Evolutionary conservation across 768 basidiomycete species (phyloP), one percentile per base, ranked within the genome.

Genomic region (Podaxis sp.): DNA sequence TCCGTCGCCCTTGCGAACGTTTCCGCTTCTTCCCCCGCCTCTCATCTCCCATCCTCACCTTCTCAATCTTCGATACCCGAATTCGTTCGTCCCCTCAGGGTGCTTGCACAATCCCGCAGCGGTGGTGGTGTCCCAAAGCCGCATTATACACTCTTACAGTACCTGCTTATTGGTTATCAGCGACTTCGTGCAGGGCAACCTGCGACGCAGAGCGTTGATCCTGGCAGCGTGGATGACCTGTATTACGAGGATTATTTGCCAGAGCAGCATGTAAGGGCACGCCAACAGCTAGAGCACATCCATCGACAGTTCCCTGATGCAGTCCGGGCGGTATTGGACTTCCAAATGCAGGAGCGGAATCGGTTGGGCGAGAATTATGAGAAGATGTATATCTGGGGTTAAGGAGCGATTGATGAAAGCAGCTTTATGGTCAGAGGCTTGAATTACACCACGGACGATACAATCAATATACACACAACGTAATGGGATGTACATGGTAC

Each of bases 301-400:
- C 74, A 79, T 68, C 66, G 68, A 42, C 72, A 78, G 14, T 88
- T 77, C 65, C 88, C 89, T 6, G 71, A 79, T 42, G 71, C 78
- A n/a, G 63, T 74, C 40, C 63, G 65, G 36, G 65, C 68, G 27
- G 64, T 79, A 40, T 68, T 72, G 47, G 64, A 72, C 5, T 74
- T 78, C 65, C 72, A 78, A 55, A 50, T 38, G 18, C 47, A 48
- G 23, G 73, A 76, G 62, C 69, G 63, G 63, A 66, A 71, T 18
- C 65, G 67, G 52, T 64, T 57, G 55, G 59, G 50, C 1, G 61
- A 46, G 47, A 52, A 23, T n/a, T 60, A 52, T 35, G 50, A 38
- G 46, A 55, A 37, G 27, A 9, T 60, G 23, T 62, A 62, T 60
- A 50, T 55, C 36, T 65, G 65, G 65, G 55, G 35, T 55, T 63